These are phyloP conservation scores for Auricularia heimuer DNA, from an alignment of 768 basidiomycete species.

Conservation along the genomic window DNA sequence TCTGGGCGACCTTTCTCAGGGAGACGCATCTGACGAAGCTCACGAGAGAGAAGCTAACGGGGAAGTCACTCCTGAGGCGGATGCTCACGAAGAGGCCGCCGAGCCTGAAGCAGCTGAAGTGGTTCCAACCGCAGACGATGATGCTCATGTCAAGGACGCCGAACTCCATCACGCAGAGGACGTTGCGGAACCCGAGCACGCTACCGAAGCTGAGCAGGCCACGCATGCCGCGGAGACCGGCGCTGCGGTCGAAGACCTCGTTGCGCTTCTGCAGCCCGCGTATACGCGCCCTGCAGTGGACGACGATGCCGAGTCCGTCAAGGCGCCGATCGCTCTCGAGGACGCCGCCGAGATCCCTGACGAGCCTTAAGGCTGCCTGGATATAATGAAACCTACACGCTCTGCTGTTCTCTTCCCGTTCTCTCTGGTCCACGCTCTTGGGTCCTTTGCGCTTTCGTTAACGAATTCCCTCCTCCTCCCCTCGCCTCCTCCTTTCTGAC, in stretches of 20 bases:
- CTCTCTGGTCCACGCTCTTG: background rate
- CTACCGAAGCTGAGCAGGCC: conserved; percentile 10
- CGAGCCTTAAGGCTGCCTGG: background rate
- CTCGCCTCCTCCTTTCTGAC: background rate
- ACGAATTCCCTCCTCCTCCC: background rate
- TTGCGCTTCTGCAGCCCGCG: background rate
- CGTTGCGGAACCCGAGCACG: conserved; percentile 4
- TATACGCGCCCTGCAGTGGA: background rate
- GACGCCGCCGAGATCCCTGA: background rate
- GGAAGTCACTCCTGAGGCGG: conserved; percentile 5
- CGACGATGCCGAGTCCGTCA: background rate
- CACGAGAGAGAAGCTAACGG: background rate
- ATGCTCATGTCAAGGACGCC: conserved; percentile 7
- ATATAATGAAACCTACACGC: background rate
- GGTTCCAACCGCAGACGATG: background rate
- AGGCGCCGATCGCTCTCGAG: background rate
- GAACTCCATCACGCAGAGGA: conserved; percentile 14
- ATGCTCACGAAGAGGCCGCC: conserved; percentile 8
- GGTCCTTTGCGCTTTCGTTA: background rate
- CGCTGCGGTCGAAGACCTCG: conserved; percentile 3
- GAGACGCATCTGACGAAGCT: background rate
- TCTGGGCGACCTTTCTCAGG: conserved; percentile 1
- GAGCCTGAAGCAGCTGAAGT: conserved; percentile 3
- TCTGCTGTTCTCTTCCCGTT: background rate
- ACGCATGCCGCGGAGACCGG: conserved; percentile 4